A percentile compares a stretch with the other conserved stretches of the same genome.
phyloP scores from a whole-genome alignment of 176 grass and related monocot genomes.

The Oryza nivara region DNA sequence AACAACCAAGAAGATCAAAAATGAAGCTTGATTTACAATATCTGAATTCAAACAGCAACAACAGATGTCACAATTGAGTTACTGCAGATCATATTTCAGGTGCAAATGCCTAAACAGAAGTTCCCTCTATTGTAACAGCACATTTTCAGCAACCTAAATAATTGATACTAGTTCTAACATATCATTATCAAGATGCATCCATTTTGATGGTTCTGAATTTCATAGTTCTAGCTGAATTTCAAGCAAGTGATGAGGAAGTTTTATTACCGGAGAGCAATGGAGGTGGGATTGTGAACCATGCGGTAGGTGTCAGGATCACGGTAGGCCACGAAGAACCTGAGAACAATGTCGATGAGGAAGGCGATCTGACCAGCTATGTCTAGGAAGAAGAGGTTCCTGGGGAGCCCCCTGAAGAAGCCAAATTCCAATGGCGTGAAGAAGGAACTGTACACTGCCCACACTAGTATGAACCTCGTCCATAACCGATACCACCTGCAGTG shows the following conservation, averaged over 20 bases:
- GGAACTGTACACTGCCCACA: slow-evolving; percentile 87
- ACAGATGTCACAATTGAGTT: neutral
- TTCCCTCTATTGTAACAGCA: neutral
- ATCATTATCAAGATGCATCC: neutral
- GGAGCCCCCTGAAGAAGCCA: slow-evolving; percentile 91
- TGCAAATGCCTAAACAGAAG: neutral
- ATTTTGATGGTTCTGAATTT: neutral
- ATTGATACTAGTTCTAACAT: neutral
- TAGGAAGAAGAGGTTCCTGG: slow-evolving; percentile 72
- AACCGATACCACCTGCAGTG: slow-evolving; percentile 66
- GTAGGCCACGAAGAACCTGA: slow-evolving; percentile 78
- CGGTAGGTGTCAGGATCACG: slow-evolving; percentile 83
- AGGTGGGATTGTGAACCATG: slow-evolving; percentile 48
- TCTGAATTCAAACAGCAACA: slow-evolving; percentile 34
- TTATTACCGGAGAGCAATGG: slow-evolving; percentile 79
- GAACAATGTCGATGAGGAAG: slow-evolving; percentile 79
- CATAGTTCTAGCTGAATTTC: neutral
- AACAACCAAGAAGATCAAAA: slow-evolving; percentile 77
- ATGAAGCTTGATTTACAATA: slow-evolving; percentile 84
- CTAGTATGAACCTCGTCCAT: slow-evolving; percentile 83
- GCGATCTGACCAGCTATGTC: slow-evolving; percentile 79
- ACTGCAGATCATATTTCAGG: neutral
- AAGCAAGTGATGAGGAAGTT: neutral
- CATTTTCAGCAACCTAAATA: neutral
- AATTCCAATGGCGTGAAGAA: slow-evolving; percentile 98